A percentile compares a stretch with the other conserved stretches of the same genome.
Evolutionary conservation across 2,329 filamentous ascomycete genomes (phyloP).

Genomic region (Fusarium cyanostomum): DNA sequence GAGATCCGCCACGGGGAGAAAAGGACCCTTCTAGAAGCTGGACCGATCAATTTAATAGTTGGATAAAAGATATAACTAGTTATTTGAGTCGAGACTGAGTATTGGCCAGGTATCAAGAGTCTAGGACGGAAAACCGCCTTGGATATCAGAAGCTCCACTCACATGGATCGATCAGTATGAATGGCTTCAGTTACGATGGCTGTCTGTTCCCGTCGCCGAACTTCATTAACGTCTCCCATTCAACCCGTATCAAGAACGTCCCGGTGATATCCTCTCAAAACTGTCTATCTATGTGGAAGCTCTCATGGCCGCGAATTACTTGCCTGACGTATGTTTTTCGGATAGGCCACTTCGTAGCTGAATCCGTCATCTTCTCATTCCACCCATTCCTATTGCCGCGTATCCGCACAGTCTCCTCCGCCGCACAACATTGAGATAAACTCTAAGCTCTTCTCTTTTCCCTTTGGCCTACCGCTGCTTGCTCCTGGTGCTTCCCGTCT

Average conservation of each 20-base stretch:
- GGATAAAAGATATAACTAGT: too few relatives aligned
- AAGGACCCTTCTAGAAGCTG: slow-evolving; percentile 20
- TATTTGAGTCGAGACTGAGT: too few relatives aligned
- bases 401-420: background rate
- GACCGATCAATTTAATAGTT: background rate
- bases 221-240: background rate
- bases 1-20: background rate
- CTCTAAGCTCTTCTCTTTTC: background rate
- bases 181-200: background rate
- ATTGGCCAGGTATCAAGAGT: too few relatives aligned
- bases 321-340: background rate
- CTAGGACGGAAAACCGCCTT: background rate
- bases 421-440: background rate
- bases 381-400: slow-evolving; percentile 20
- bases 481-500: too few relatives aligned
- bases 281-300: too few relatives aligned
- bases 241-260: background rate
- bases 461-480: too few relatives aligned
- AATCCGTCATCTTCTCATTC: slow-evolving; percentile 14
- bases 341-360: background rate
- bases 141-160: too few relatives aligned
- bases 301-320: too few relatives aligned
- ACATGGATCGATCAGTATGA: too few relatives aligned
- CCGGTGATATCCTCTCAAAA: background rate
- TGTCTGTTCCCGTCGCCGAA: background rate